Evolutionary conservation across 2,329 filamentous ascomycete species (phyloP), one percentile per base, ranked within the genome.

Genomic region (Elsinoe batatas): DNA sequence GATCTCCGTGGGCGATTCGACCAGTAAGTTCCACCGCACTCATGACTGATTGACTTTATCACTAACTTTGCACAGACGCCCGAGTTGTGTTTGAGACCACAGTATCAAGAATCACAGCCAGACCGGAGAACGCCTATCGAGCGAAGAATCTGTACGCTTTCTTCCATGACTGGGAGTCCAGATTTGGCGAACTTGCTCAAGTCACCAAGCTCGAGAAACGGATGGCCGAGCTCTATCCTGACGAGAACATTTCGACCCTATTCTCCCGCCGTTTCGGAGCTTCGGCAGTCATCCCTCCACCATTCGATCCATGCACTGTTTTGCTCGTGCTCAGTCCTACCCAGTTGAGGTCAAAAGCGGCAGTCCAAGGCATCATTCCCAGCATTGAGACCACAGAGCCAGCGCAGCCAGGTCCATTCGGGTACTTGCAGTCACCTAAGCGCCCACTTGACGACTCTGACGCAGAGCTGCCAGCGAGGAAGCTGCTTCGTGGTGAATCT

Each of bases 61-160:
- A 46, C 63, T 57, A 63, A 57, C 64, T 17, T 17, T 33, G 33
- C 26, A 33, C 62, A 91, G 90, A 98, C 77, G 93, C 93, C 33
- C 83, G 93, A 61, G 91, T 93, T 8, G 90, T 96, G 1, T 98
- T 98, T 64, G 93, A 97, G 69, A 96, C 91, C 13, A 90, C 91
- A 13, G 88, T 96, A 58, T 88, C 86, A 65, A 85, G 85, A 59
- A 79, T 97, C 42, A 81, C 86, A 6, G 79, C 85, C 20, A 93
- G 91, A 62, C 82, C 87, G 0, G 87, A 90, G 62, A 81, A 82
- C 10, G 73, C 85, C 0, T 72, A 78, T 55, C 93, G 90, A 65
- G 83, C 91, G 7, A 94, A 93, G 68, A 81, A 87, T 0, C 80
- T 98, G 0, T 95, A 95, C 64, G 77, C 83, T 2, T 97, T 91